Evolutionary conservation across 2,329 filamentous ascomycete species (phyloP).

Genomic region (Sporothrix brasiliensis): DNA sequence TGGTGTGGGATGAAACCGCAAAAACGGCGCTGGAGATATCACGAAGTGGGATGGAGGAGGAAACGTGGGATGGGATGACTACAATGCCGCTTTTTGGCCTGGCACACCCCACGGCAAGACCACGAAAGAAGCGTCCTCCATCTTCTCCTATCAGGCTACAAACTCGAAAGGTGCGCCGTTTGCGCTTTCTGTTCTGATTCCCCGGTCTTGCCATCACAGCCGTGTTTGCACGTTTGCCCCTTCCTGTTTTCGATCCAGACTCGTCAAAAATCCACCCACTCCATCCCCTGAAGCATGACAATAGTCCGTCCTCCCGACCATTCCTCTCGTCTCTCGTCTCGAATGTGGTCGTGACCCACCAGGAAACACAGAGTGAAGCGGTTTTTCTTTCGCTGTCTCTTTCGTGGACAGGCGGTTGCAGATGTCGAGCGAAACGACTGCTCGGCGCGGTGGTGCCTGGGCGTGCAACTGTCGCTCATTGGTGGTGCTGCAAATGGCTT

Average conservation of each 20-base stretch:
- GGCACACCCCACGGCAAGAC: background rate
- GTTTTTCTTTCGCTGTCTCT: conserved; percentile 28
- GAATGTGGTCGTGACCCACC: conserved; percentile 21
- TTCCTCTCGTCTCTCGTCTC: background rate
- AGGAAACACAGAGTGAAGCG: conserved; percentile 12
- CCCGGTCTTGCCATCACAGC: background rate
- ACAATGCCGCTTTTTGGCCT: conserved; percentile 10
- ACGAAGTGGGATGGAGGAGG: conserved; percentile 28
- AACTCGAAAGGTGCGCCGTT: background rate
- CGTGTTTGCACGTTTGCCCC: background rate
- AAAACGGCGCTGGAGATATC: conserved; percentile 25
- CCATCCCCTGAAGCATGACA: too few species aligned
- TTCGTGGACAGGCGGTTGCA: conserved; percentile 12
- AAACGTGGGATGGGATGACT: conserved; percentile 6
- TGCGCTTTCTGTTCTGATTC: conserved; percentile 3
- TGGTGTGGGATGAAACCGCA: conserved; percentile 21
- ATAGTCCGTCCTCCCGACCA: too few species aligned
- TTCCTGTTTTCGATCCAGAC: conserved; percentile 8
- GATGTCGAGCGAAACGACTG: conserved; percentile 4
- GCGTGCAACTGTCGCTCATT: conserved; percentile 19
- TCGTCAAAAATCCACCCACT: background rate
- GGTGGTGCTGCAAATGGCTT: background rate
- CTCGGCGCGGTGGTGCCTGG: conserved; percentile 21
- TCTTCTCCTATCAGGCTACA: too few species aligned
- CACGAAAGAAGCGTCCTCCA: background rate